Percentiles rank a stretch among this genome's conserved stretches.
Conservation (phyloP, 2,329 filamentous ascomycete genomes). For the Fusarium longipes region DNA sequence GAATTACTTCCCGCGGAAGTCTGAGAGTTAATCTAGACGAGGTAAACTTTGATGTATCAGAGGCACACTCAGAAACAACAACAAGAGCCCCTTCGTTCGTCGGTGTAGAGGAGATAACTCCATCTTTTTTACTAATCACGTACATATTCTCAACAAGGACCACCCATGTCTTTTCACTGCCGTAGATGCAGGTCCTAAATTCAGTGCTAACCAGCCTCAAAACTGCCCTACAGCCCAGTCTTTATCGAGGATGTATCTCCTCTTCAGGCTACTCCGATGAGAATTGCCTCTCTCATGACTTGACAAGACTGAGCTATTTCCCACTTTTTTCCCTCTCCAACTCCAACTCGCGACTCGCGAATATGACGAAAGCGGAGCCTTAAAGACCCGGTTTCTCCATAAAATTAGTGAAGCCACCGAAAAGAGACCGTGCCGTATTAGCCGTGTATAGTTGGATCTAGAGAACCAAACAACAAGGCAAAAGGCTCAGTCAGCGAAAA, state of each 20-base stretch:
- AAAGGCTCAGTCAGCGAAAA: not conserved
- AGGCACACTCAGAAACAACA: not conserved
- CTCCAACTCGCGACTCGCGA: constrained; percentile 21
- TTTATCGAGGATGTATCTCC: not conserved
- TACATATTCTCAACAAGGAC: not conserved
- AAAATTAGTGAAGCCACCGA: constrained; percentile 16
- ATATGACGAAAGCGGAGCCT: constrained; percentile 14
- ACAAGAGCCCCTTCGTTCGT: not conserved
- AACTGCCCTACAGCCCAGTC: constrained; percentile 5
- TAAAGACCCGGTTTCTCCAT: constrained; percentile 12
- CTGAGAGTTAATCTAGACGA: not conserved
- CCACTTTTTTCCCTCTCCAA: not conserved
- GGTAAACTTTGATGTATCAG: not conserved
- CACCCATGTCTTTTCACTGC: not conserved
- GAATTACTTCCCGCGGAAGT: not conserved
- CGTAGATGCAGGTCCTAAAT: not conserved
- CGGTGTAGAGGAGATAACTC: not conserved
- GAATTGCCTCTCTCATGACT: not conserved
- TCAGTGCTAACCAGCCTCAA: not conserved
- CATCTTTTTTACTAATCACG: not conserved
- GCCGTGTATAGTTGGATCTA: constrained; percentile 8
- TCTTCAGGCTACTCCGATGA: constrained; percentile 4
- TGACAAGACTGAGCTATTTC: constrained; percentile 5
- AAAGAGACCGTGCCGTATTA: constrained; percentile 38
- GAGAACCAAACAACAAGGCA: not conserved